phyloP scores from a whole-genome alignment of 192 early-diverging fungal species.

The Thoreauomyces humboldtii region DNA sequence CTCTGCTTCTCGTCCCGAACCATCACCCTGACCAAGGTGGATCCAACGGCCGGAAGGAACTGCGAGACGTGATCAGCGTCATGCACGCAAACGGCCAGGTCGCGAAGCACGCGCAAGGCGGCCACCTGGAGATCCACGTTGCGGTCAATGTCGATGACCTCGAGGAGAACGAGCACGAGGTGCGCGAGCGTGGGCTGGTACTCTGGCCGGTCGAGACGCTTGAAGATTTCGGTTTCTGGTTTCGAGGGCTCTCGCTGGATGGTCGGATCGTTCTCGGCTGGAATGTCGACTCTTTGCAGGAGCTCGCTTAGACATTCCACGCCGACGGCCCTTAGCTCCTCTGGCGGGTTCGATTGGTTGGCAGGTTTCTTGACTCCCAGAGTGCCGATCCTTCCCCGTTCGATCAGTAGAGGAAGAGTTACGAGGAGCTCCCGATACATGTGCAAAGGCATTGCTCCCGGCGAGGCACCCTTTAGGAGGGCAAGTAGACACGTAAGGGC shows the following conservation, averaged over 20 bases:
- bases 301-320: conserved; percentile 11
- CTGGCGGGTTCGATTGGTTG: neutral
- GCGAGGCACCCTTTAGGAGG: conserved; percentile 4
- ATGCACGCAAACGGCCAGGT: neutral
- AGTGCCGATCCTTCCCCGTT: conserved; percentile 1
- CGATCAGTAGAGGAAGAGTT: conserved; percentile 14
- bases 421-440: conserved; percentile 25
- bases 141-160: conserved; percentile 12
- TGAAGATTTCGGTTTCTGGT: neutral
- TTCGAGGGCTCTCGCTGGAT: neutral
- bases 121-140: conserved; percentile 4
- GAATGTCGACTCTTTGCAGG: neutral
- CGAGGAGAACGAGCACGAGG: conserved; percentile 20
- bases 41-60: conserved; percentile 24
- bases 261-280: neutral
- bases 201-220: neutral
- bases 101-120: neutral
- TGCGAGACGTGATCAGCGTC: conserved; percentile 20
- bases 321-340: conserved; percentile 15
- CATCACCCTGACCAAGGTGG: conserved; percentile 12
- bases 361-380: neutral
- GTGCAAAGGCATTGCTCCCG: conserved; percentile 2
- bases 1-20: conserved; percentile 17
- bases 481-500: neutral
- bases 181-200: conserved; percentile 29